These are phyloP conservation scores for Tardiomyces digboiensis DNA, from an alignment of 1,139 yeast genomes.

Conservation along the genomic window DNA sequence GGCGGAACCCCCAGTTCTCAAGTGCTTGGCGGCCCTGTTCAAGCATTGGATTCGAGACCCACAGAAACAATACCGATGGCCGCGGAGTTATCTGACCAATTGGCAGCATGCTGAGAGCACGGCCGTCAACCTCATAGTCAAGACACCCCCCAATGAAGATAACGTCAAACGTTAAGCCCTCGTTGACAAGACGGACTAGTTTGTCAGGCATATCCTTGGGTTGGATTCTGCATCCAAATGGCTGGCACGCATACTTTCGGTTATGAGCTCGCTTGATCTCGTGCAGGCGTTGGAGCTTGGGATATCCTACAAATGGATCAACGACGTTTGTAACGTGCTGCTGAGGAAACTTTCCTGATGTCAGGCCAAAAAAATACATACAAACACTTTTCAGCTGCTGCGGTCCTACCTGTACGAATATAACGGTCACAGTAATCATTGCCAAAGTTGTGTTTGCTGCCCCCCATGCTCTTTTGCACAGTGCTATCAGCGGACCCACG, in stretches of 20 bases:
- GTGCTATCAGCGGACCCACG: too few relatives aligned
- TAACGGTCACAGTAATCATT: constrained; percentile 70
- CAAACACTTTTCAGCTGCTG: too few relatives aligned
- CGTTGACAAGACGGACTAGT: constrained; percentile 51
- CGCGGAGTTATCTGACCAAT: constrained; percentile 64
- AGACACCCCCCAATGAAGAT: constrained; percentile 85
- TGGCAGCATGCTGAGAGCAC: constrained; percentile 55
- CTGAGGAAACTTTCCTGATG: constrained; percentile 44
- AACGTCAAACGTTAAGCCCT: constrained; percentile 67
- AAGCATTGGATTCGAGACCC: constrained; percentile 63
- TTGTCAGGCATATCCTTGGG: constrained; percentile 44
- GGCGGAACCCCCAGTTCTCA: constrained; percentile 68
- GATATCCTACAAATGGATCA: constrained; percentile 73
- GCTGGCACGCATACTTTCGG: constrained; percentile 41
- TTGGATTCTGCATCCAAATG: constrained; percentile 54
- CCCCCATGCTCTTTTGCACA: too few relatives aligned
- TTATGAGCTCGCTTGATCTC: constrained; percentile 48
- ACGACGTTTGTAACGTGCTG: constrained; percentile 52
- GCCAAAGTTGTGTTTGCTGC: constrained; percentile 28
- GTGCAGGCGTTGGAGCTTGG: constrained; percentile 62
- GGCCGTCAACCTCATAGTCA: constrained; percentile 30
- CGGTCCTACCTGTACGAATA: constrained; percentile 41
- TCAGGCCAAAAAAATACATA: not conserved
- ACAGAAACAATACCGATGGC: constrained; percentile 78
- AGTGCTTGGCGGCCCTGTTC: constrained; percentile 40